Evolutionary conservation across 1,284 basidiomycete genomes (phyloP).

Genomic region (Somion occarium): DNA sequence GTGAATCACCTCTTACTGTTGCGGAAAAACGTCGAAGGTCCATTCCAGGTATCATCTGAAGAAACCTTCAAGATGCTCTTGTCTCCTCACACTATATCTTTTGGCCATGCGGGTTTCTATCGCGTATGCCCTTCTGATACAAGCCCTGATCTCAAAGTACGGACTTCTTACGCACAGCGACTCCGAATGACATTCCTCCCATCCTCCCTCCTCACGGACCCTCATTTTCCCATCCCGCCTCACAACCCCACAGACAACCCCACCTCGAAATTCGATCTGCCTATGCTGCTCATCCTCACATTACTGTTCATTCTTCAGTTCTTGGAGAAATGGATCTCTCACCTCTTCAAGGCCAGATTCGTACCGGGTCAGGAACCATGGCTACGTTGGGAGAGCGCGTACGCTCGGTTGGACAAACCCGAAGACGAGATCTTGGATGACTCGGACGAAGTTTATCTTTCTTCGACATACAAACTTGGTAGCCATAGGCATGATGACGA

Average conservation of each 20-base stretch:
- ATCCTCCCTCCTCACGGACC: too few species aligned
- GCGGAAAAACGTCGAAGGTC: constrained; percentile 12
- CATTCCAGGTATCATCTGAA: constrained; percentile 14
- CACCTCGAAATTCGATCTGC: constrained; percentile 5
- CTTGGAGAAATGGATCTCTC: constrained; percentile 17
- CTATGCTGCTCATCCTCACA: constrained; percentile 10
- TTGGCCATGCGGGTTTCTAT: too few species aligned
- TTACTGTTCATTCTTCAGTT: neutral
- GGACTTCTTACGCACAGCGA: constrained; percentile 10
- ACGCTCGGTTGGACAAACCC: neutral
- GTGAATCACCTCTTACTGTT: constrained; percentile 16
- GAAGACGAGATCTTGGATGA: too few species aligned
- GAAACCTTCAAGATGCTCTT: constrained; percentile 12
- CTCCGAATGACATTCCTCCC: constrained; percentile 13
- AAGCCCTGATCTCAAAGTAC: neutral
- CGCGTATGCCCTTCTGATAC: too few species aligned
- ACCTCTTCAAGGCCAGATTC: constrained; percentile 17
- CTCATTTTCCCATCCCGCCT: neutral
- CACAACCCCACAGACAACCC: constrained; percentile 13
- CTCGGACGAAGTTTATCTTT: too few species aligned
- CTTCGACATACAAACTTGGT: too few species aligned
- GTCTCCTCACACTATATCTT: neutral
- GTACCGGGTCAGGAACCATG: constrained; percentile 25
- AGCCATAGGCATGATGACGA: too few species aligned
- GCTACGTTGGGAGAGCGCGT: constrained; percentile 20